Evolutionary conservation across 2,329 filamentous ascomycete species (phyloP), one percentile per base, ranked within the genome.

Genomic region (Penicillium nordicum): DNA sequence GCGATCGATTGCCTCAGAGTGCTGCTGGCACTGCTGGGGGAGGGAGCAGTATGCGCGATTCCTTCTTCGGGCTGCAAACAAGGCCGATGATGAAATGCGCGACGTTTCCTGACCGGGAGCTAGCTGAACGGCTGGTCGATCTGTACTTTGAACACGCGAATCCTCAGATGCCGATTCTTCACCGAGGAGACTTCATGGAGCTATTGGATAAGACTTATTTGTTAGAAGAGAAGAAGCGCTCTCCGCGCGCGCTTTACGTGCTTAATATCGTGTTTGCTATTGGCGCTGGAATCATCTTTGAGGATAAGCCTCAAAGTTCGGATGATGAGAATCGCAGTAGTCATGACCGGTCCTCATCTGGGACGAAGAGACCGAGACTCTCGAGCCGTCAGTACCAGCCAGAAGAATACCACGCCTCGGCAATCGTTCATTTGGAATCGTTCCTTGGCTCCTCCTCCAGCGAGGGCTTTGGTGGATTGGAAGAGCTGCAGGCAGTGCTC

Each of bases 251-350:
- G 73, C 81, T 94, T n/a, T 97, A 97, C 75, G 85, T 95, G 77
- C 80, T 97, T 60, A 97, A 97, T 74, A 97, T 97, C 75, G 92
- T 97, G 25, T 97, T 96, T 76, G 93, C 93, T 14, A 97, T 97
- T 66, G 94, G 94, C 7, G 89, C 90, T 18, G 93, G 92, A 18
- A 96, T 97, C 65, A 96, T 97, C 62, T 86, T 96, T 64, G 89
- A 78, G 50, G 73, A 76, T 38, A 76, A 72, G 30, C 58, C 69
- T 6, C 65, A 66, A 29, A 64, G 65, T 23, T 66, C 67, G 8
- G 67, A 69, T 38, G 60, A 66, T 23, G 60, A 67, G 63, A 56
- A 48, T 46, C 36, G 58, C 41, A 59, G 64, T 18, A 59, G 53
- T 36, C 65, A 60, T 55, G 67, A 63, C 23, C 59, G 59, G 46